These are phyloP conservation scores for Brettanomyces custersianus DNA, from an alignment of 805 yeast species.

Conservation along the genomic window DNA sequence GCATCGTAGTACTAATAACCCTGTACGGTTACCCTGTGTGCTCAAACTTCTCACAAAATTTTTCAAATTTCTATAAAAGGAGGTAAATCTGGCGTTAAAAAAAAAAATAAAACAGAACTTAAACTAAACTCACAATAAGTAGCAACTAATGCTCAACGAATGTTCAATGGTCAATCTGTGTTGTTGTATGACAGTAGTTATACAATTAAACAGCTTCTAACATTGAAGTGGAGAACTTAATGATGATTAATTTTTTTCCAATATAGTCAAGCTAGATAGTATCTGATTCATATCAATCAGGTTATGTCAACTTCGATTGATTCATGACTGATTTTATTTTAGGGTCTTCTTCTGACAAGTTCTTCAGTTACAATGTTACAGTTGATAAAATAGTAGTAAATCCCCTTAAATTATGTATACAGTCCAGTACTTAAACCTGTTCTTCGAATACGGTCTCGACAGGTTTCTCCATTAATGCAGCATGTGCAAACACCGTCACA, in stretches of 20 bases:
- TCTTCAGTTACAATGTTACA: constrained; percentile 1
- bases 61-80: no score
- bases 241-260: constrained; percentile 23
- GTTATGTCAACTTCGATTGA: neutral
- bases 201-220: neutral
- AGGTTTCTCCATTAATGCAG: constrained; percentile 92
- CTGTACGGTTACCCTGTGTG: no score
- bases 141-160: no score
- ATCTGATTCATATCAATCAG: constrained; percentile 23
- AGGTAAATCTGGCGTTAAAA: no score
- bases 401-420: no score
- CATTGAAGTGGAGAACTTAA: constrained; percentile 5
- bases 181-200: neutral
- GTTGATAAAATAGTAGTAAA: no score
- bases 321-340: constrained; percentile 26
- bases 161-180: neutral
- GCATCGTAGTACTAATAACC: no score
- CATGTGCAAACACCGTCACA: constrained; percentile 82
- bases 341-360: constrained; percentile 30
- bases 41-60: no score
- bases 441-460: constrained; percentile 96
- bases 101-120: no score
- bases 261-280: constrained; percentile 38
- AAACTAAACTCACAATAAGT: no score
- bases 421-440: constrained; percentile 23